These are phyloP conservation scores for Yamagishiella unicocca DNA, from an alignment of 139 green algal species.

Conservation along the genomic window DNA sequence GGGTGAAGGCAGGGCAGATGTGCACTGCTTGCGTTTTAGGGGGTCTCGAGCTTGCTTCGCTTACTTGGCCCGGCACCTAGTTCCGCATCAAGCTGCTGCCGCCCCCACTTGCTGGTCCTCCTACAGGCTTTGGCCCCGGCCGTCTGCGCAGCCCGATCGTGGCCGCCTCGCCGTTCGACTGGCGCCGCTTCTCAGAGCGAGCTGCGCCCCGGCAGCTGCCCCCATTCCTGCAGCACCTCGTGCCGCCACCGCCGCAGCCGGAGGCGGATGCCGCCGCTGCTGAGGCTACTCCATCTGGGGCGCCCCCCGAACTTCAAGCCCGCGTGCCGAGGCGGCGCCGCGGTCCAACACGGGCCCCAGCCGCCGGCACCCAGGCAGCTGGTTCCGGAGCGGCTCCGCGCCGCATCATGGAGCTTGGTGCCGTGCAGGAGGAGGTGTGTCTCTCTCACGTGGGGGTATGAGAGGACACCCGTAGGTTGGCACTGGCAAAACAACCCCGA, in stretches of 20 bases:
- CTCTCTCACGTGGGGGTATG: no score
- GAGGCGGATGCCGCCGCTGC: neutral
- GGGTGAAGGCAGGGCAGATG: no score
- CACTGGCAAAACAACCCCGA: no score
- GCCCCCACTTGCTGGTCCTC: no score
- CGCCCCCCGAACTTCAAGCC: neutral
- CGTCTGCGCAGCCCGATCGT: constrained; percentile 23
- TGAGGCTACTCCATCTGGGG: neutral
- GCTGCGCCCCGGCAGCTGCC: neutral
- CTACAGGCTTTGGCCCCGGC: no score
- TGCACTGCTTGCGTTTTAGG: no score
- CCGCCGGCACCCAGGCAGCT: neutral
- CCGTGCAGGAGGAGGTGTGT: constrained; percentile 9
- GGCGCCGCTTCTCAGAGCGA: constrained; percentile 44
- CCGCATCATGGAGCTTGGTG: neutral
- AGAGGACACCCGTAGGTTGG: no score
- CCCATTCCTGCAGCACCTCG: constrained; percentile 12
- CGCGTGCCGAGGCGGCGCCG: neutral
- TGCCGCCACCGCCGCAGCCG: neutral
- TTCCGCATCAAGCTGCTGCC: no score
- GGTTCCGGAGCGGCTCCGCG: neutral
- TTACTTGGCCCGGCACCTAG: no score
- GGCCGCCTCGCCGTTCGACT: constrained; percentile 65
- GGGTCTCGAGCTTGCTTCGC: no score
- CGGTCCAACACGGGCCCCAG: no score